phyloP scores from a whole-genome alignment of 73 alveolate genomes.

The Paramecium caudatum region DNA sequence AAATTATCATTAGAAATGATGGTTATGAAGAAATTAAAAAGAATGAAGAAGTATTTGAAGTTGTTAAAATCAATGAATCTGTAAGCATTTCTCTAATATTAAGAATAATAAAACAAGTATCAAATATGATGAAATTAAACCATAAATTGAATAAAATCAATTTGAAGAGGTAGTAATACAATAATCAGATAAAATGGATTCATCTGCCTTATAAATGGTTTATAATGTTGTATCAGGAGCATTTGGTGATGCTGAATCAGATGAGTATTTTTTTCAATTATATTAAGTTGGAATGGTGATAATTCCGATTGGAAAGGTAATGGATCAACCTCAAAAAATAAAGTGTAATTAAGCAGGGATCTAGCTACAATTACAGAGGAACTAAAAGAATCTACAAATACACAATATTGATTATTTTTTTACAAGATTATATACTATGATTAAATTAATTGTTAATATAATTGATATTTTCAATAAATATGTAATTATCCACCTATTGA shows the following conservation, averaged over 20 bases:
- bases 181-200: background rate
- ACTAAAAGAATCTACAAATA: slow-evolving; percentile 62
- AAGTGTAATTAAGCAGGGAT: slow-evolving; percentile 32
- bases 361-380: slow-evolving; percentile 58
- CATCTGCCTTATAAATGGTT: slow-evolving; percentile 17
- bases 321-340: background rate
- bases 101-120: background rate
- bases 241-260: slow-evolving; percentile 5
- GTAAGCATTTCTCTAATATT: background rate
- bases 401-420: slow-evolving; percentile 37
- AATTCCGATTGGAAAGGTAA: slow-evolving; percentile 43
- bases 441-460: no score
- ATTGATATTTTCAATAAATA: no score
- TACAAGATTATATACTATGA: no score
- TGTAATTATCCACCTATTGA: slow-evolving; percentile 24
- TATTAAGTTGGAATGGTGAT: slow-evolving; percentile 56
- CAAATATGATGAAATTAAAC: background rate
- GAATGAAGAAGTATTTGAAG: slow-evolving; percentile 51
- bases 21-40: slow-evolving; percentile 41
- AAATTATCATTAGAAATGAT: background rate
- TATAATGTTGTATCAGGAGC: slow-evolving; percentile 35
- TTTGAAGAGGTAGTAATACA: slow-evolving; percentile 25
- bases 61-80: background rate
- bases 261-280: background rate
- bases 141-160: background rate